Evolutionary conservation across 2,329 filamentous ascomycete genomes (phyloP).

Genomic region (Colletotrichum shisoi): DNA sequence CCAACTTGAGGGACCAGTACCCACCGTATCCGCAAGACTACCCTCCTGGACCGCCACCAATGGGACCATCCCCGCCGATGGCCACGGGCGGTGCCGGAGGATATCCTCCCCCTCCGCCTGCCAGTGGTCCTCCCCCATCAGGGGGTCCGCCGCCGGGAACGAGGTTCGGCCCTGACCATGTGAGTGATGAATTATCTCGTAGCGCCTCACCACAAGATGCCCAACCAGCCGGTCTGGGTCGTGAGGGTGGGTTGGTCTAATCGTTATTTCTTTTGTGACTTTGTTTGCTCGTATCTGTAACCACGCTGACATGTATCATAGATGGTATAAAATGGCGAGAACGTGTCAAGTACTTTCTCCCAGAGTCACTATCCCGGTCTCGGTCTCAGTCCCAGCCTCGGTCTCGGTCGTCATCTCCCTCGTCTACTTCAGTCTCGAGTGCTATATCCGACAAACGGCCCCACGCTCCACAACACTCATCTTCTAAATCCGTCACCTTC

Average conservation of each 20-base stretch:
- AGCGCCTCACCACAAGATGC: slow-evolving; percentile 39
- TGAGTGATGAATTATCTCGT: slow-evolving; percentile 51
- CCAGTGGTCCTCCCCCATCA: slow-evolving; percentile 39
- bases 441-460: slow-evolving; percentile 16
- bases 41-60: slow-evolving; percentile 51
- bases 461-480: slow-evolving; percentile 37
- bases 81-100: slow-evolving; percentile 40
- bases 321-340: slow-evolving; percentile 45
- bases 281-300: neutral
- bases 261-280: slow-evolving; percentile 35
- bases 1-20: slow-evolving; percentile 48
- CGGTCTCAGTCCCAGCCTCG: slow-evolving; percentile 25
- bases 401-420: slow-evolving; percentile 26
- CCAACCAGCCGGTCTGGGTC: slow-evolving; percentile 35
- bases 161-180: slow-evolving; percentile 53
- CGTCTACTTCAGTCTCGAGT: slow-evolving; percentile 36
- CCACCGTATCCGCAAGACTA: slow-evolving; percentile 56
- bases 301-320: slow-evolving; percentile 37
- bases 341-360: slow-evolving; percentile 25
- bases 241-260: slow-evolving; percentile 41
- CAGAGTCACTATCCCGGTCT: slow-evolving; percentile 17
- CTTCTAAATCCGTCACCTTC: slow-evolving; percentile 56
- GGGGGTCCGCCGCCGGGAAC: slow-evolving; percentile 38
- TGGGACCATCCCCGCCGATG: slow-evolving; percentile 42
- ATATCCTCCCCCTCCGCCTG: slow-evolving; percentile 46